Evolutionary conservation across 495 filamentous ascomycete species (phyloP), one percentile per base, ranked within the genome.

Genomic region (Lasiosphaeriaceae sp.): DNA sequence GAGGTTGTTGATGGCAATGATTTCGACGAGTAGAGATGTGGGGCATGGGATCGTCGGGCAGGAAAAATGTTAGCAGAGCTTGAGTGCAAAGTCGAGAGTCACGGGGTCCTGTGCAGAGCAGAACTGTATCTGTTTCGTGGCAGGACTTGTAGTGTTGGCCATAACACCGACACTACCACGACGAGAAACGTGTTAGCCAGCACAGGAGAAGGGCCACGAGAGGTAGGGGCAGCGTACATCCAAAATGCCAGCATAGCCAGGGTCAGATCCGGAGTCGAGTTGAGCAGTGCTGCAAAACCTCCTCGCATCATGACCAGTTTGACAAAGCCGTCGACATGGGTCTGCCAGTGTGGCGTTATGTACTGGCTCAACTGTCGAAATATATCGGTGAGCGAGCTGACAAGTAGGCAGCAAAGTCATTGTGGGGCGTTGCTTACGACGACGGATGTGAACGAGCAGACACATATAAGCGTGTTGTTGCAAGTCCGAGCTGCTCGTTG

Each of bases 321-420:
- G 14, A 68, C 54, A 29, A 68, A 52, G n/a, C 61, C 67, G 3
- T 71, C 67, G n/a, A 68, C 20, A 47, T 74, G 72, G 24, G 57
- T 64, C 26, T 67, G 66, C 67, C 67, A 74, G 46, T 59, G 52
- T 2, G 65, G 66, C 4, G 61, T 67, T 19, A 56, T 58, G 12
- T 66, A 67, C 45, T 72, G 70, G 37, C 71, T 67, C 3, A 66
- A 56, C 67, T 74, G 52, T 43, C n/a, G n/a, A n/a, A n/a, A n/a
- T n/a, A n/a, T n/a, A n/a, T n/a, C n/a, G n/a, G n/a, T n/a, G n/a
- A n/a, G n/a, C n/a, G n/a, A n/a, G n/a, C n/a, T n/a, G n/a, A 17
- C 2, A 17, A 31, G n/a, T 34, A 17, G 17, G n/a, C 39, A 17
- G 43, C 8, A 5, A 43, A 56, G 46, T 17, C 20, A 8, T 26